A percentile compares a stretch with the other conserved stretches of the same genome.
phyloP scores from a whole-genome alignment of 2,329 filamentous ascomycete genomes.

The Alternaria conjuncta region DNA sequence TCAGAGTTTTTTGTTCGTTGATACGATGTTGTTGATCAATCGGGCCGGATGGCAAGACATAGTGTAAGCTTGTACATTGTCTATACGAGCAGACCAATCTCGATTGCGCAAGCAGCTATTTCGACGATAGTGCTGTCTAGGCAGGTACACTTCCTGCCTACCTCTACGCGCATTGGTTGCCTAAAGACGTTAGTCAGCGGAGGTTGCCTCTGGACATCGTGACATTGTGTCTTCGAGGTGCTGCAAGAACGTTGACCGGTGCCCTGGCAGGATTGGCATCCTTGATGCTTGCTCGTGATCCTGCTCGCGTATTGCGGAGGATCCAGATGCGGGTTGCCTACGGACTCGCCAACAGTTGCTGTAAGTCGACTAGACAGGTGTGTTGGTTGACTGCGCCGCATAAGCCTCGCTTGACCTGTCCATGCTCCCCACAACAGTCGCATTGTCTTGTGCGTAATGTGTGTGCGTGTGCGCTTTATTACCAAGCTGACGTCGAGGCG shows the following conservation, averaged over 20 bases:
- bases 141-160: neutral
- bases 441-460: neutral
- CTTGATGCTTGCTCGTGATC: neutral
- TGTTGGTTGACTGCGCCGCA: neutral
- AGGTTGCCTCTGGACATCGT: neutral
- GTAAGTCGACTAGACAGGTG: neutral
- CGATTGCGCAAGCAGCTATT: neutral
- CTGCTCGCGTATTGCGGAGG: neutral
- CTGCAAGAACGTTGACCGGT: neutral
- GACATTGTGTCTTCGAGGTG: neutral
- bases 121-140: neutral
- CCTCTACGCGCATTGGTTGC: neutral
- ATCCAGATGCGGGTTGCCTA: neutral
- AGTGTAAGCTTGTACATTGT: neutral
- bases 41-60: neutral
- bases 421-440: neutral
- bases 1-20: neutral
- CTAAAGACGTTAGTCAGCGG: neutral
- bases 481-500: neutral
- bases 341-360: neutral
- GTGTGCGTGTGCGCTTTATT: neutral
- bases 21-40: neutral
- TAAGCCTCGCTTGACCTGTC: constrained; percentile 1
- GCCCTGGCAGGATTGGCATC: neutral
- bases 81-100: constrained; percentile 1